A percentile compares a stretch with the other conserved stretches of the same genome.
phyloP scores from a whole-genome alignment of 306 rosid genomes.

The Vigna trinervia region DNA sequence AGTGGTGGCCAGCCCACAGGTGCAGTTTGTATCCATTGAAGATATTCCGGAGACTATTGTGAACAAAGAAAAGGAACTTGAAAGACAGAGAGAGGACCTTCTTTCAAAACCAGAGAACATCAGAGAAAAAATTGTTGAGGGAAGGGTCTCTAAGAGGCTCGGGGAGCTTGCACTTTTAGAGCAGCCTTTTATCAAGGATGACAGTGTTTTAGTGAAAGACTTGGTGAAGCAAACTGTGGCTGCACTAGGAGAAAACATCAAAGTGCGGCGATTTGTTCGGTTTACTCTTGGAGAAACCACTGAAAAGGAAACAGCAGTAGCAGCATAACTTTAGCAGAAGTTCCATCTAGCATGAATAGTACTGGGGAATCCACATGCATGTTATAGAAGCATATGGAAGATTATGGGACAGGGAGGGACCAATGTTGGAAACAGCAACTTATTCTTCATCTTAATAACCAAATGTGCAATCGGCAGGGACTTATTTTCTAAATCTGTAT shows the following conservation, averaged over 20 bases:
- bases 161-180: constrained; percentile 94
- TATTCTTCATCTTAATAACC: constrained; percentile 46
- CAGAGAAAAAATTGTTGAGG: constrained; percentile 91
- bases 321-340: constrained; percentile 48
- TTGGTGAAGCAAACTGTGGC: constrained; percentile 97
- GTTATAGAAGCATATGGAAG: constrained; percentile 27
- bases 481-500: constrained; percentile 50
- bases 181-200: constrained; percentile 94
- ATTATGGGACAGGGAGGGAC: constrained; percentile 24
- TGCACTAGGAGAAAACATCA: constrained; percentile 95
- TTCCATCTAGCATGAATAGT: constrained; percentile 8
- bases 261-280: constrained; percentile 82
- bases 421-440: constrained; percentile 47
- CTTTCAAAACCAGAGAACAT: constrained; percentile 88
- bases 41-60: constrained; percentile 72
- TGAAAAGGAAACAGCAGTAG: constrained; percentile 45
- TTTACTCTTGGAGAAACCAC: constrained; percentile 84
- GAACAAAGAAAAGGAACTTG: constrained; percentile 76
- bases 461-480: constrained; percentile 48
- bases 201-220: constrained; percentile 81
- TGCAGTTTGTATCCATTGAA: constrained; percentile 79
- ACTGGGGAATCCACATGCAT: constrained; percentile 12
- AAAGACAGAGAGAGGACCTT: constrained; percentile 95
- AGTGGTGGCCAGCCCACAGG: constrained; percentile 87
- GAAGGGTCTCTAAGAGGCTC: constrained; percentile 93